These are phyloP conservation scores for Allium fistulosum DNA, from an alignment of 106 monocot genomes.

Conservation along the genomic window DNA sequence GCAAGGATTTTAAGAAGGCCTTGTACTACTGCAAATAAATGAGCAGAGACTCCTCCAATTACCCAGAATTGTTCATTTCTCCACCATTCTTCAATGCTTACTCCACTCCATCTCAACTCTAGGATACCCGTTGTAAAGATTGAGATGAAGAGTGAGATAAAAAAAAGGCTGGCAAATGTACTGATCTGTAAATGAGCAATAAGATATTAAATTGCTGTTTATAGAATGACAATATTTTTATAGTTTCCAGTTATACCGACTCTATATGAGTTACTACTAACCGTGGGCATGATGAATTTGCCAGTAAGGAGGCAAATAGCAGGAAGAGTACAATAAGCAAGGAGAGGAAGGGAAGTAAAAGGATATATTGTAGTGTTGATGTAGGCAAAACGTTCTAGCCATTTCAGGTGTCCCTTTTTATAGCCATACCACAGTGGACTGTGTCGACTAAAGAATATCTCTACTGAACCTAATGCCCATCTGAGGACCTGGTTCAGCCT, in stretches of 20 bases:
- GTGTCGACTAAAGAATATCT: conserved; percentile 97
- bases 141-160: conserved; percentile 69
- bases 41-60: conserved; percentile 74
- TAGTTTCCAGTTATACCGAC: background rate
- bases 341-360: conserved; percentile 78
- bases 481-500: conserved; percentile 88
- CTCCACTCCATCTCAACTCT: conserved; percentile 69
- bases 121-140: conserved; percentile 72
- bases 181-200: conserved; percentile 35
- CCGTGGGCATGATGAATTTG: conserved; percentile 90
- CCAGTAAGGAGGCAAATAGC: conserved; percentile 86
- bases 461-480: conserved; percentile 96
- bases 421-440: conserved; percentile 86
- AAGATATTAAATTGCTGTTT: background rate
- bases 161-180: conserved; percentile 75
- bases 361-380: conserved; percentile 97
- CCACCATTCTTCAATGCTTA: conserved; percentile 91
- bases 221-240: background rate
- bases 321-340: conserved; percentile 82
- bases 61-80: conserved; percentile 83
- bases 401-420: conserved; percentile 78
- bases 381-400: conserved; percentile 92
- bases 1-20: conserved; percentile 69
- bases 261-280: background rate
- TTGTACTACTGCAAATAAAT: conserved; percentile 68